Evolutionary conservation across 148 eudicot species (phyloP), one percentile per base, ranked within the genome.

Genomic region (Rhododendron ferrugineum): DNA sequence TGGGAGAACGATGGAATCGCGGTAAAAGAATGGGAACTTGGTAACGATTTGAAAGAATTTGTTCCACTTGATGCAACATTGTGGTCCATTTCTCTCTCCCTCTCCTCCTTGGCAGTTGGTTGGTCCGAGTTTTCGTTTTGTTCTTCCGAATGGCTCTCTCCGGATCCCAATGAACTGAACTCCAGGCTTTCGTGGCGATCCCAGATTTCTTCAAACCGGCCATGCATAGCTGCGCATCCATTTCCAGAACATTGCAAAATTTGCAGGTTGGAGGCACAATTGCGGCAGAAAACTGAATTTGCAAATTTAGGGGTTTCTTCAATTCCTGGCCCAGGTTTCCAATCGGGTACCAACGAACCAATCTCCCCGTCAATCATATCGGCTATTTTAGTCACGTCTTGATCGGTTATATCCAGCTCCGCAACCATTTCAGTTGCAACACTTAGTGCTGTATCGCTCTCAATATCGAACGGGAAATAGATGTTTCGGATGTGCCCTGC

Each of bases 371-470:
- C 95, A 23, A 95, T 94, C 97, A 94, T 94, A 56, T 93, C 93
- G 0, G 98, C 95, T 85, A 95, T 94, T 87, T 89, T 89, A 37
- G 91, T 93, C 73, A 94, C 98, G 83, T 94, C 98, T 84, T 94
- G 97, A 79, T 95, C 96, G 0, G 91, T 92, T 11, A 95, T 90
- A 88, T 95, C 98, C 68, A 95, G 87, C 79, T 95, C 97, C 3
- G 91, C 93, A 13, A 94, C 94, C 98, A 95, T 95, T 89, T 95
- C 98, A 0, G 93, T 94, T 46, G 98, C 98, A 81, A 95, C 98
- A 49, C 91, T 94, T 70, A 94, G 89, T 82, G 98, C 95, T 32
- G 98, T 93, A 84, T 95, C 98, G 34, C 66, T 79, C 82, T 94
- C 94, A 40, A 91, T 62, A 84, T 95, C 94, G 11, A 95, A 95